A percentile compares a stretch with the other conserved stretches of the same genome.
phyloP scores from a whole-genome alignment of 352 stramenopile genomes.

The Phytophthora sojae region DNA sequence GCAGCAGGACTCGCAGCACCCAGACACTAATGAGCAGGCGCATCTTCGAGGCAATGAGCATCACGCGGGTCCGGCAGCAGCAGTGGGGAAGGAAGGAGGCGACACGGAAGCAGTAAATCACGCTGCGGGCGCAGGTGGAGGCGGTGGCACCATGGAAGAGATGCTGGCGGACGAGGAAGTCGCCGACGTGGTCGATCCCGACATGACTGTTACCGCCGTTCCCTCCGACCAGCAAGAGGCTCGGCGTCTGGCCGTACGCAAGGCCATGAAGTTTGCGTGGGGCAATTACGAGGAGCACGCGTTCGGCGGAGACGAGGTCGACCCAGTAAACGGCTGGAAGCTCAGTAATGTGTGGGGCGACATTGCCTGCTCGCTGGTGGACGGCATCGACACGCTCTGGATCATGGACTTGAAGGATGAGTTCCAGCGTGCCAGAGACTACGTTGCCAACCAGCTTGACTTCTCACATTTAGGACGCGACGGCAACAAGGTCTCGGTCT shows the following conservation, averaged over 20 bases:
- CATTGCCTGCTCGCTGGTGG: slow-evolving; percentile 93
- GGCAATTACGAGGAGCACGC: slow-evolving; percentile 93
- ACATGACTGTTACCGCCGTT: slow-evolving; percentile 29
- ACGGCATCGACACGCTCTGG: slow-evolving; percentile 97
- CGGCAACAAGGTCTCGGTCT: slow-evolving; percentile 90
- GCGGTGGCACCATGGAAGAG: slow-evolving; percentile 68
- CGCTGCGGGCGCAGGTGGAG: slow-evolving; percentile 6
- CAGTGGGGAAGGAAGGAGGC: background rate
- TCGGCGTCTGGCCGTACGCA: slow-evolving; percentile 53
- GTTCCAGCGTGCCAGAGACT: slow-evolving; percentile 91
- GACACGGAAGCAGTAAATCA: slow-evolving; percentile 12
- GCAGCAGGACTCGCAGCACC: slow-evolving; percentile 19
- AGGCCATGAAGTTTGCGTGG: slow-evolving; percentile 85
- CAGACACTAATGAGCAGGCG: slow-evolving; percentile 7
- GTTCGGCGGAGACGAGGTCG: slow-evolving; percentile 97
- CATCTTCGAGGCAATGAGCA: slow-evolving; percentile 22
- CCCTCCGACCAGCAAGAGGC: slow-evolving; percentile 46
- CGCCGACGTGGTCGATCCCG: slow-evolving; percentile 73
- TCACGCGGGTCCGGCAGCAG: background rate
- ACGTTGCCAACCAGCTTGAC: slow-evolving; percentile 83
- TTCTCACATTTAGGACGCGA: slow-evolving; percentile 79
- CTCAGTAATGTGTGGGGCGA: slow-evolving; percentile 89
- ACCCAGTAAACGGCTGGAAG: slow-evolving; percentile 71
- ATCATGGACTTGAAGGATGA: slow-evolving; percentile 96
- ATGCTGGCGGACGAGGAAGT: slow-evolving; percentile 98